Evolutionary conservation across 805 yeast species (phyloP).

Genomic region (Brettanomyces sp.): DNA sequence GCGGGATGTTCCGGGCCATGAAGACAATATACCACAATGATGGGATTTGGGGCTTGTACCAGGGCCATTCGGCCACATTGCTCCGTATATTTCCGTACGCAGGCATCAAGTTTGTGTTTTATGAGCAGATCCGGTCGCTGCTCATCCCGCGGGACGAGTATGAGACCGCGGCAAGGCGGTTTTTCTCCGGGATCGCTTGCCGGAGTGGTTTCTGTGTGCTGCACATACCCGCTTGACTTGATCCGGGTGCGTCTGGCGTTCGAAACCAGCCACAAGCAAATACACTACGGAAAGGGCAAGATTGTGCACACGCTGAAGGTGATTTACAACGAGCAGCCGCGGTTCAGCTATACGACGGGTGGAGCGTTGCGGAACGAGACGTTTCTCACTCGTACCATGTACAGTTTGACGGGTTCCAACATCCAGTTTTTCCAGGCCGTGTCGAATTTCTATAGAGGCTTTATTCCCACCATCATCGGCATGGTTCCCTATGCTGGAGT

Average conservation of each 20-base stretch:
- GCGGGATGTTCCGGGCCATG: slow-evolving; percentile 70
- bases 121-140: slow-evolving; percentile 79
- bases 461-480: slow-evolving; percentile 86
- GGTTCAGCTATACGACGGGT: slow-evolving; percentile 20
- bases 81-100: slow-evolving; percentile 93
- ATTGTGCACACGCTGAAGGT: slow-evolving; percentile 20
- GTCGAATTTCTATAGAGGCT: slow-evolving; percentile 85
- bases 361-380: slow-evolving; percentile 23
- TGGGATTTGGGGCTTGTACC: slow-evolving; percentile 76
- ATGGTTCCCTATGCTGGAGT: slow-evolving; percentile 99
- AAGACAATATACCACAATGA: slow-evolving; percentile 54
- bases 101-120: slow-evolving; percentile 91
- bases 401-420: slow-evolving; percentile 17
- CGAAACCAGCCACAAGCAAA: slow-evolving; percentile 43
- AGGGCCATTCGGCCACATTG: slow-evolving; percentile 92
- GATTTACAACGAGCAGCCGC: slow-evolving; percentile 26
- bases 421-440: slow-evolving; percentile 28
- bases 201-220: slow-evolving; percentile 77
- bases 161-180: slow-evolving; percentile 75
- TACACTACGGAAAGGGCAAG: slow-evolving; percentile 22
- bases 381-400: slow-evolving; percentile 19
- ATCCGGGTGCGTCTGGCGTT: slow-evolving; percentile 88
- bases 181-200: slow-evolving; percentile 75
- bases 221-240: slow-evolving; percentile 87
- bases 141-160: slow-evolving; percentile 65